Percentiles rank a stretch among this genome's conserved stretches.
Evolutionary conservation across 208 protist genomes (phyloP).

Genomic region (Lotmaria passim): DNA sequence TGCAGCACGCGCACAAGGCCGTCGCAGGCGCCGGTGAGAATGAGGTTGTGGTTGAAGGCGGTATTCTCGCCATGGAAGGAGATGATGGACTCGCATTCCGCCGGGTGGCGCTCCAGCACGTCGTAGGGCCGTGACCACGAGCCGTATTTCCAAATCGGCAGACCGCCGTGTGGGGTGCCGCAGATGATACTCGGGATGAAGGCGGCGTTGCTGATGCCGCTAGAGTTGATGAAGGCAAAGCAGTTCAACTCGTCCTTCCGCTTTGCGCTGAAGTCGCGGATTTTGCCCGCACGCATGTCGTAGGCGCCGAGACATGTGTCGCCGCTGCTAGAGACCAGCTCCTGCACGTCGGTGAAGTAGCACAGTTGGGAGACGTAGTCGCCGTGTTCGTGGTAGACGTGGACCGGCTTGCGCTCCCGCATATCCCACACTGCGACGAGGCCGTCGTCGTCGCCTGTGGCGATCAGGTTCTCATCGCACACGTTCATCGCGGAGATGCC

Average conservation of each 20-base stretch:
- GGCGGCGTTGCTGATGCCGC: constrained; percentile 58
- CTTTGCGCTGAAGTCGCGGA: constrained; percentile 84
- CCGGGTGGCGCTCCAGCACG: constrained; percentile 74
- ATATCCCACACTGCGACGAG: constrained; percentile 90
- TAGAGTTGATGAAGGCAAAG: constrained; percentile 91
- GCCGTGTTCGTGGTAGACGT: constrained; percentile 88
- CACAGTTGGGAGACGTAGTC: constrained; percentile 90
- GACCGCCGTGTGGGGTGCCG: constrained; percentile 74
- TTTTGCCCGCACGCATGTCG: constrained; percentile 72
- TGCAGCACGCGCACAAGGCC: constrained; percentile 87
- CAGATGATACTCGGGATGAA: constrained; percentile 91
- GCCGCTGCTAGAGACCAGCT: constrained; percentile 86
- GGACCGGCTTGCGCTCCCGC: constrained; percentile 64
- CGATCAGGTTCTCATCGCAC: constrained; percentile 83
- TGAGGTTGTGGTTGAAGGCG: constrained; percentile 88
- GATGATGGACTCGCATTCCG: constrained; percentile 86
- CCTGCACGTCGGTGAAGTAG: constrained; percentile 87
- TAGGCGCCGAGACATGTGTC: constrained; percentile 88
- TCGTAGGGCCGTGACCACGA: constrained; percentile 89
- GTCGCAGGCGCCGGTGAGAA: constrained; percentile 88
- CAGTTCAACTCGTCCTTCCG: constrained; percentile 89
- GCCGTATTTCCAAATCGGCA: constrained; percentile 91
- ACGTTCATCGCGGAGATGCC: constrained; percentile 87
- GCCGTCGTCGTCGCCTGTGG: constrained; percentile 89
- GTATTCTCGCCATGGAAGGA: constrained; percentile 85